Evolutionary conservation across 2,329 filamentous ascomycete genomes (phyloP).

Genomic region (Aspergillus tanneri): DNA sequence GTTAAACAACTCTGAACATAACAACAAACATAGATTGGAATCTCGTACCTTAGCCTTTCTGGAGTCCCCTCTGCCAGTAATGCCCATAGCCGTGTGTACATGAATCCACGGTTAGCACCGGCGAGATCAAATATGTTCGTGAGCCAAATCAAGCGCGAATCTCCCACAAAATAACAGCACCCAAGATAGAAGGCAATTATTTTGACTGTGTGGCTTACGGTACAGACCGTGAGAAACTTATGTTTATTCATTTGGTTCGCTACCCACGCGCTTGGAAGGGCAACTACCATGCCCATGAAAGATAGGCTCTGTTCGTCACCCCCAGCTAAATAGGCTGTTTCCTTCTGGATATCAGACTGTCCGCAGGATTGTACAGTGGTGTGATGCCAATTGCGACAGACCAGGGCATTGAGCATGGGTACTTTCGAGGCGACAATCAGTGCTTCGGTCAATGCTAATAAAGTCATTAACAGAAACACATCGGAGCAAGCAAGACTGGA

Average conservation of each 20-base stretch:
- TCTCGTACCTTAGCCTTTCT: background rate
- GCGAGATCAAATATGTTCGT: background rate
- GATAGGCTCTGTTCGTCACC: background rate
- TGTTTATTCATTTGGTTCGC: background rate
- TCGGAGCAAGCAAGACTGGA: background rate
- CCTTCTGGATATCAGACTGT: background rate
- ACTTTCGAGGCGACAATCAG: background rate
- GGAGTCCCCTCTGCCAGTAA: background rate
- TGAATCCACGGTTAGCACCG: background rate
- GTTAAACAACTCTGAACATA: too few relatives aligned
- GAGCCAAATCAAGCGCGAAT: background rate
- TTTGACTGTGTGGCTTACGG: background rate
- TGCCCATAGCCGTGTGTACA: background rate
- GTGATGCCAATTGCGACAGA: background rate
- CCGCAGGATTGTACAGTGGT: background rate
- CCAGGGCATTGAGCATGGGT: background rate
- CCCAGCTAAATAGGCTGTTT: background rate
- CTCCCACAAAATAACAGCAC: background rate
- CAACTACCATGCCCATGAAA: background rate
- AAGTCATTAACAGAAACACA: background rate
- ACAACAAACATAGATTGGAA: too few relatives aligned
- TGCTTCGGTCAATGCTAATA: background rate
- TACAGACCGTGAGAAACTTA: background rate
- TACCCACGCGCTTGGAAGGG: background rate
- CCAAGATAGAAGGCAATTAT: background rate